Evolutionary conservation across 148 eudicot genomes (phyloP), one percentile per base, ranked within the genome.

Genomic region (Rhododendron molle): DNA sequence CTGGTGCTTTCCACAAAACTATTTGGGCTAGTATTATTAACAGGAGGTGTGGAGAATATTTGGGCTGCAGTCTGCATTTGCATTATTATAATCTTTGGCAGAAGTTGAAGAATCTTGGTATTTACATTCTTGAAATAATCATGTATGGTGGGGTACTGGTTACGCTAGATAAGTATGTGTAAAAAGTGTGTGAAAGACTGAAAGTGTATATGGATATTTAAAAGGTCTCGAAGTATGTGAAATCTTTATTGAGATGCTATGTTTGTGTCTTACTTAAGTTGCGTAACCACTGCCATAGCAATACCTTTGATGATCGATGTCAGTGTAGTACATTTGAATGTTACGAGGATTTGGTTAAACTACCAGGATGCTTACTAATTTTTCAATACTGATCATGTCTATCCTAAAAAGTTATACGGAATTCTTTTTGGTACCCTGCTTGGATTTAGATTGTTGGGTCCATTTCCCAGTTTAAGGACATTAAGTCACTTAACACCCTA

Each of bases 401-500:
- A n/a, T 65, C 5, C 32, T 3, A 13, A 65, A n/a, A 65, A 26
- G 72, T 65, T 65, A 0, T 11, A 7, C 13, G 13, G 72, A 11
- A n/a, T 65, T n/a, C 72, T n/a, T 65, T 65, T 2, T 62, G 28
- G 69, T 65, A 65, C 2, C n/a, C 15, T 13, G 18, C 76, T 71
- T 12, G 32, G 16, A 72, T 4, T 72, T 72, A 28, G 43, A 72
- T 72, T 72, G 40, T 30, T 72, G 21, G 76, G 76, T 72, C 23
- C 72, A 65, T 65, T 65, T 65, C 72, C 72, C 72, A n/a, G 72
- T 7, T 71, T 83, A 44, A 38, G 85, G 32, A 28, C 78, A 71
- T 21, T 15, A 32, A 18, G 60, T 83, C 18, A 32, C 80, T 9
- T 10, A 30, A 71, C 20, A 28, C 3, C 21, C 13, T 30, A 14